These are phyloP conservation scores for Eimeria sp. DNA, from an alignment of 169 alveolate genomes.

Conservation along the genomic window DNA sequence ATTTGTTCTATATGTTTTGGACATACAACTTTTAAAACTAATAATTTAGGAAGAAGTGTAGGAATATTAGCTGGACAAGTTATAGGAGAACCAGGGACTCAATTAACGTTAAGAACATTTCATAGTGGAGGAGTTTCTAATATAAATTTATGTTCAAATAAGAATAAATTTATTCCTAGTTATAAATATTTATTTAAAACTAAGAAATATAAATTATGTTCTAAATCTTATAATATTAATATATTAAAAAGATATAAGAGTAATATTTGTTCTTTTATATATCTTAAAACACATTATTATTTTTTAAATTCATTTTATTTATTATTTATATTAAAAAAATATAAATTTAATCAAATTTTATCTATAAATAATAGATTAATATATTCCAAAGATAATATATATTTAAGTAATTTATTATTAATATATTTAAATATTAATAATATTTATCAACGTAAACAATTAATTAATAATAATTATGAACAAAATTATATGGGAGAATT, in stretches of 20 bases:
- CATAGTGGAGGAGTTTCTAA: constrained; percentile 44
- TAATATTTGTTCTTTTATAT: too few relatives aligned
- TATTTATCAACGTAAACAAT: neutral
- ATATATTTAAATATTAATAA: neutral
- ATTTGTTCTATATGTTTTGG: constrained; percentile 78
- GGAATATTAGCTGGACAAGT: constrained; percentile 82
- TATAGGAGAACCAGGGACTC: constrained; percentile 86
- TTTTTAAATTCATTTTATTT: neutral
- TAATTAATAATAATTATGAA: neutral
- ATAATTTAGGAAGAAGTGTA: constrained; percentile 64
- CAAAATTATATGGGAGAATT: neutral
- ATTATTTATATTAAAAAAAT: constrained; percentile 47
- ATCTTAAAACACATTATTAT: neutral
- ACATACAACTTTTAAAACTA: constrained; percentile 1
- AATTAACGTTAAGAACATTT: constrained; percentile 83
- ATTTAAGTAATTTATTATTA: constrained; percentile 43
- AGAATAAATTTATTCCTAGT: too few relatives aligned
- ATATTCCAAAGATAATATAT: constrained; percentile 12
- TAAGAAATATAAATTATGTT: too few relatives aligned
- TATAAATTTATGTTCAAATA: too few relatives aligned
- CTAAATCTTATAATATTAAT: too few relatives aligned
- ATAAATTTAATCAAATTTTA: constrained; percentile 18
- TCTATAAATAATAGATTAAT: neutral
- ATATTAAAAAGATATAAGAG: too few relatives aligned
- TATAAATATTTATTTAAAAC: too few relatives aligned